phyloP scores from a whole-genome alignment of 768 basidiomycete species.

The Boletus eberwhitei region DNA sequence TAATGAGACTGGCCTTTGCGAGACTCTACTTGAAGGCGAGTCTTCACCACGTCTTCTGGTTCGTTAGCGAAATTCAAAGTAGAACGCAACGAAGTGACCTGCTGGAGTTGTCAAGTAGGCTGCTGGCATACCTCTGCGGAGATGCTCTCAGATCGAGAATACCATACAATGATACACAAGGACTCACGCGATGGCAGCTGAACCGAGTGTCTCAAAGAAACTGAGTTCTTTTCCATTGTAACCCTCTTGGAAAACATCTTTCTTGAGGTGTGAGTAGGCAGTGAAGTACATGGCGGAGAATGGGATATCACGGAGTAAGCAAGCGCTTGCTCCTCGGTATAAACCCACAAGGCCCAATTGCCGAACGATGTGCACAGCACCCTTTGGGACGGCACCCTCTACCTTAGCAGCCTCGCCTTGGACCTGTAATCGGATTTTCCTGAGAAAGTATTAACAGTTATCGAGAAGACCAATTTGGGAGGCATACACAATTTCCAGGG shows the following conservation, averaged over 20 bases:
- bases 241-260: constrained; percentile 93
- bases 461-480: background rate
- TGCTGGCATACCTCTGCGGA: constrained; percentile 90
- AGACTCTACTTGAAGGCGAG: constrained; percentile 90
- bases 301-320: constrained; percentile 91
- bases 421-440: constrained; percentile 92
- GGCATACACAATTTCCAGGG: constrained; percentile 88
- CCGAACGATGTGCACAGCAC: constrained; percentile 89
- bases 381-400: constrained; percentile 76
- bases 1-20: constrained; percentile 89
- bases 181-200: constrained; percentile 80
- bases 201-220: constrained; percentile 82
- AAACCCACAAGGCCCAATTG: constrained; percentile 90
- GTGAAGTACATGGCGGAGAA: constrained; percentile 95
- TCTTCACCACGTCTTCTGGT: constrained; percentile 89
- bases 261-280: constrained; percentile 86
- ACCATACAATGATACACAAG: constrained; percentile 11
- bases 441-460: constrained; percentile 27
- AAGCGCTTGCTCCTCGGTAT: constrained; percentile 91
- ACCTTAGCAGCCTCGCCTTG: constrained; percentile 92
- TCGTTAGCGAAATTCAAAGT: constrained; percentile 15
- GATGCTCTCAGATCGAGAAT: constrained; percentile 28
- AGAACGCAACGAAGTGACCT: constrained; percentile 43
- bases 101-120: constrained; percentile 91
- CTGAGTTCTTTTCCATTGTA: constrained; percentile 90